Evolutionary conservation across 2,329 filamentous ascomycete species (phyloP).

Genomic region (Aspergillus chevalieri): DNA sequence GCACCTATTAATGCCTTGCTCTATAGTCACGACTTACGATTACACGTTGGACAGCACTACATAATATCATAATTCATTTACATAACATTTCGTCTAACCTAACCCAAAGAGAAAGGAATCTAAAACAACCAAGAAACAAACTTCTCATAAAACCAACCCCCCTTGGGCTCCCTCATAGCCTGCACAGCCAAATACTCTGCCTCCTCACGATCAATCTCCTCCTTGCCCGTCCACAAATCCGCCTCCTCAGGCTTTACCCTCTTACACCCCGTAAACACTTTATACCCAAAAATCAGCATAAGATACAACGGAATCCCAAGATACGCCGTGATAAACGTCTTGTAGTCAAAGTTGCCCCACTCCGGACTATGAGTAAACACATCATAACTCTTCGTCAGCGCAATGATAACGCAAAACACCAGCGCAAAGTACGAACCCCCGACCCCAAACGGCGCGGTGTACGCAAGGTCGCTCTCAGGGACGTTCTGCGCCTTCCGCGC

Average conservation of each 20-base stretch:
- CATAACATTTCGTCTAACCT: too few species aligned
- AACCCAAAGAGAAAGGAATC: neutral
- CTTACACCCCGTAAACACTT: conserved; percentile 50
- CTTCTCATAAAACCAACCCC: conserved; percentile 51
- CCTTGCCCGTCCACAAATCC: conserved; percentile 68
- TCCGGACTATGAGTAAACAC: conserved; percentile 54
- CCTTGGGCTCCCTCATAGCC: conserved; percentile 37
- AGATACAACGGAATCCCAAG: conserved; percentile 71
- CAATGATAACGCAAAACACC: conserved; percentile 64
- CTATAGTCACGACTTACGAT: too few species aligned
- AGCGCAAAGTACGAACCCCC: conserved; percentile 63
- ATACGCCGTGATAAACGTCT: conserved; percentile 72
- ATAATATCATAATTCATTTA: neutral
- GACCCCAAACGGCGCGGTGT: conserved; percentile 65
- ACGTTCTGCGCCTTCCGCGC: conserved; percentile 58
- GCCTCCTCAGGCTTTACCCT: conserved; percentile 53
- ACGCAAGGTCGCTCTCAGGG: conserved; percentile 52
- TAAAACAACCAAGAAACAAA: conserved; percentile 59
- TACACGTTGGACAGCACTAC: too few species aligned
- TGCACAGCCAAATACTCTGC: conserved; percentile 58
- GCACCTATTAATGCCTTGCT: neutral
- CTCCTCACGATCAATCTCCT: conserved; percentile 66
- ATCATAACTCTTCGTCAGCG: conserved; percentile 75
- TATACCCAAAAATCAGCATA: conserved; percentile 63
- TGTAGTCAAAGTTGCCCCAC: conserved; percentile 60